A percentile compares a stretch with the other conserved stretches of the same genome.
phyloP scores from a whole-genome alignment of 2,329 filamentous ascomycete species.

The Niveomyces coronatus region DNA sequence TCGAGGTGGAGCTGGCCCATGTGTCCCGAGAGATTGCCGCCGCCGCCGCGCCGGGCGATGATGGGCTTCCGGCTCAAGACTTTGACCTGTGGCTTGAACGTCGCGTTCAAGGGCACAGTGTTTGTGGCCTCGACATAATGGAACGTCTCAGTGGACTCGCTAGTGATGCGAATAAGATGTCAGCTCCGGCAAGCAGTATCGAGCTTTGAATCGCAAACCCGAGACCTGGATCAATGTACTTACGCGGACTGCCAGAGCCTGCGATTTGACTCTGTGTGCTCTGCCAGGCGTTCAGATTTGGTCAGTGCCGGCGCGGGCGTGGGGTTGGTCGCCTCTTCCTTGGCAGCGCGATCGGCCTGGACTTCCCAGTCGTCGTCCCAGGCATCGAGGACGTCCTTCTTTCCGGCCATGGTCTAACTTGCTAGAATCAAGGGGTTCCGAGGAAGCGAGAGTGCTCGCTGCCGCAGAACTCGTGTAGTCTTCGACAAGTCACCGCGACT shows the following conservation, averaged over 20 bases:
- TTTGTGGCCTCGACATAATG: conserved; percentile 62
- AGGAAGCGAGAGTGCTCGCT: too few relatives aligned
- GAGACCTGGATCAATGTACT: conserved; percentile 18
- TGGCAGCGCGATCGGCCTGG: conserved; percentile 52
- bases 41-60: conserved; percentile 45
- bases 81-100: conserved; percentile 75
- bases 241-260: conserved; percentile 87
- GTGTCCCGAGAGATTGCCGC: conserved; percentile 35
- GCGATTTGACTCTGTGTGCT: conserved; percentile 74
- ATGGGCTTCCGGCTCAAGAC: conserved; percentile 75
- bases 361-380: conserved; percentile 92
- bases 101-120: conserved; percentile 49
- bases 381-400: conserved; percentile 52
- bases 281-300: conserved; percentile 67
- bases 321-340: conserved; percentile 24
- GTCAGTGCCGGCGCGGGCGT: conserved; percentile 38
- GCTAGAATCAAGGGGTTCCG: neutral
- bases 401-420: conserved; percentile 14
- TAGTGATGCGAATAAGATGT: conserved; percentile 21
- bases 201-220: neutral
- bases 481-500: too few relatives aligned
- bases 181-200: neutral
- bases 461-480: too few relatives aligned
- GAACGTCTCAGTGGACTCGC: conserved; percentile 63
- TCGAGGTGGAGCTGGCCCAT: conserved; percentile 36